Base-by-base conservation (phyloP, 2,329 filamentous ascomycete genomes). In the Botrytis squamosa region DNA sequence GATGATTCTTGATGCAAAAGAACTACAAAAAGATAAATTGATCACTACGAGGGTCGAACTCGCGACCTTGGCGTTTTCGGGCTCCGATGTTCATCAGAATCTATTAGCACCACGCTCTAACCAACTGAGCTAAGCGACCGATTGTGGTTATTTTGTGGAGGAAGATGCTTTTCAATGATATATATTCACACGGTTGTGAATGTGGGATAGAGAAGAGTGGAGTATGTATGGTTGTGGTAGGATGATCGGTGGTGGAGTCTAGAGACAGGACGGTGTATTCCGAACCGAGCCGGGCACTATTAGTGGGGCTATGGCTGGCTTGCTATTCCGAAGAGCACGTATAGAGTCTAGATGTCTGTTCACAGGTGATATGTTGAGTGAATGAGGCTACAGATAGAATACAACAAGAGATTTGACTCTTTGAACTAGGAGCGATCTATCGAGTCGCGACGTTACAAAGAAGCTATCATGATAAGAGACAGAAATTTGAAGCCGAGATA, bases 121-220 rank as follows among this genome's bases (percentile, higher is more conserved):
- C 66, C 66, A 68, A 29, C 66, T 68, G 66, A 68, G 66, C 66
- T 68, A 68, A 57, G 66, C 66, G 66, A 68, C 66, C 66, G 8
- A 8, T 55, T 20, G 1, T 55, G 46, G 33, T 55, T 52, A 42
- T 42, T 68, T 57, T 36, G 16, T 68, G 38, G 0, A 4, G 0
- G 14, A 3, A 0, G 0, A 0, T 0, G 1, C 0, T 10, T 1
- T 6, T 0, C 5, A 0, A 20, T 1, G 0, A 0, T 3, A 29
- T 22, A 42, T 68, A 68, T 55, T 8, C 7, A 3, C 14, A 9
- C 2, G 0, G 0, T 1, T 0, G 0, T 1, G 0, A 3, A 8
- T 29, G 5, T 3, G 29, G 29, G 8, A 33, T 0, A 60, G 29
- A 1, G 12, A 22, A 22, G 29, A 22, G 18, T 22, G 29, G 29